These are phyloP conservation scores for Alternaria hordeiaustralica DNA, from an alignment of 2,329 filamentous ascomycete species.

Conservation along the genomic window DNA sequence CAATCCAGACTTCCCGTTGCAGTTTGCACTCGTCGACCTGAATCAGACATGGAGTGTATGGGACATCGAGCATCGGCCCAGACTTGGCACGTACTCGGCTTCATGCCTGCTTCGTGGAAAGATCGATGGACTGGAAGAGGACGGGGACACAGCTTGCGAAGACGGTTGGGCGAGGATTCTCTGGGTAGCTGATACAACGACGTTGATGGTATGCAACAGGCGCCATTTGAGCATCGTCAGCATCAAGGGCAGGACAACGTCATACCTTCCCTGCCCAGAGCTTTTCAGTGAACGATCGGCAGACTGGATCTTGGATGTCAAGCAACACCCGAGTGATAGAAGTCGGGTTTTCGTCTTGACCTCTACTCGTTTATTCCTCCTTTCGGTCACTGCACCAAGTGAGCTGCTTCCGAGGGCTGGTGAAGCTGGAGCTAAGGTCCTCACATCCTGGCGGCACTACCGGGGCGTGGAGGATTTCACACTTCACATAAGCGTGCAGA, in stretches of 20 bases:
- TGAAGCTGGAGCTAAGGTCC: conserved; percentile 43
- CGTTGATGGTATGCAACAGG: conserved; percentile 62
- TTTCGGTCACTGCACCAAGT: conserved; percentile 51
- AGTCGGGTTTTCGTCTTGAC: conserved; percentile 67
- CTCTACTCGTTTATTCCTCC: conserved; percentile 57
- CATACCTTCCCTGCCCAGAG: conserved; percentile 29
- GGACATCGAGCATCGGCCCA: conserved; percentile 56
- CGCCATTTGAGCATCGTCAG: conserved; percentile 44
- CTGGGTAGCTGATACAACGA: conserved; percentile 57
- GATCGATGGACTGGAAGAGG: conserved; percentile 9
- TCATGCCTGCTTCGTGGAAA: conserved; percentile 40
- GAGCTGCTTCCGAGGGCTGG: conserved; percentile 24
- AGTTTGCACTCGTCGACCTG: conserved; percentile 71
- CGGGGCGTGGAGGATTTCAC: conserved; percentile 61
- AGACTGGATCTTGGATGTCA: conserved; percentile 65
- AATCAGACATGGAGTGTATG: conserved; percentile 72
- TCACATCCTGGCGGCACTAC: conserved; percentile 62
- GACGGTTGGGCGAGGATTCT: conserved; percentile 60
- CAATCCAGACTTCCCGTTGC: conserved; percentile 65
- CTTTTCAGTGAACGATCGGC: conserved; percentile 33
- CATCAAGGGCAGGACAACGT: conserved; percentile 32
- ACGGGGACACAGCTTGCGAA: conserved; percentile 12
- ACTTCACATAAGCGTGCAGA: conserved; percentile 48
- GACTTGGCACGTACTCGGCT: conserved; percentile 40
- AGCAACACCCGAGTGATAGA: conserved; percentile 55